Base-by-base conservation (phyloP, 371 early-diverging fungal species). In the Dentiscutata heterogama region DNA sequence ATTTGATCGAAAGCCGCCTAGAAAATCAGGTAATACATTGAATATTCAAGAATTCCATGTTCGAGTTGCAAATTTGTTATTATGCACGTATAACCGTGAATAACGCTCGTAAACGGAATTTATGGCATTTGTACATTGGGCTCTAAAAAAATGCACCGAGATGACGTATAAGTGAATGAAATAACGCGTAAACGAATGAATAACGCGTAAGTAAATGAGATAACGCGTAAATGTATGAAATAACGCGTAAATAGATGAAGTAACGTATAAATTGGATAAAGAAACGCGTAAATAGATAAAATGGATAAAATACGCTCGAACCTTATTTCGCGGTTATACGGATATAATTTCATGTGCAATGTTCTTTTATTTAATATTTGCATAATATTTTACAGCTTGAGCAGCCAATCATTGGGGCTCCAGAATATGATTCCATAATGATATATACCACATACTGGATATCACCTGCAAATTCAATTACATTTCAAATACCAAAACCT, bases 341-440 rank as follows among this genome's bases (percentile, higher is more conserved):
- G 46, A 46, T 42, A 42, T 46, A 46, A 46, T 13, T 67, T 8
- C 68, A 67, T 67, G 29, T 67, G 35, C 2, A 27, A 27, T 67
- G 14, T 67, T 18, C 18, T 35, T 29, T 31, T 1, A 20, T 67
- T n/a, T 20, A 67, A 67, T 29, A 18, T 27, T 29, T 67, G 2
- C 0, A 20, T 8, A 35, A 67, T 6, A 22, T 20, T n/a, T 67
- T 31, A 42, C 53, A 79, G 22, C 80, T 93, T 25, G 90, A 92
- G 61, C 88, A 92, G 20, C 93, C 93, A 1, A 87, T 91, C 10
- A 83, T 91, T 46, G 92, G 93, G 0, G 90, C 92, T 7, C 85
- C 88, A 0, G 93, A 93, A 25, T 86, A 92, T 29, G 93, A 93
- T 73, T 88, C 93, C 0, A 75, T 92, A 53, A 88, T 86, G 53